phyloP scores from a whole-genome alignment of 306 rosid species.

The cucumber (Cucumis sativus) region DNA sequence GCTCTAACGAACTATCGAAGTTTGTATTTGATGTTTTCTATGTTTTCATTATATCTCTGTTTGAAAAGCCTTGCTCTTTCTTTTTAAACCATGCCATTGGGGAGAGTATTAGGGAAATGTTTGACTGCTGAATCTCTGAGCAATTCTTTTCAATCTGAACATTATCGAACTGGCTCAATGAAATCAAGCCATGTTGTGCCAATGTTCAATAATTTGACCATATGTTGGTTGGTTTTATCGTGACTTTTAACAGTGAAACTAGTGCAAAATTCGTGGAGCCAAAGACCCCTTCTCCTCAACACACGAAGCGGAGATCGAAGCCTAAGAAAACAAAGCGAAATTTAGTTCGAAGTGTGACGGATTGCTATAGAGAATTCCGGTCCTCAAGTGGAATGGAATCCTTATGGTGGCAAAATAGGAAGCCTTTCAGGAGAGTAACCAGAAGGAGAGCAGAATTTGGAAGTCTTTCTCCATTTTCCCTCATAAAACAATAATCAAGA shows the following conservation, averaged over 20 bases:
- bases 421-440: slow-evolving; percentile 73
- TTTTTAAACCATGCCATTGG: neutral
- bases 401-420: slow-evolving; percentile 75
- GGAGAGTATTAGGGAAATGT: neutral
- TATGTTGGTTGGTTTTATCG: neutral
- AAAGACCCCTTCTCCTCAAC: slow-evolving; percentile 71
- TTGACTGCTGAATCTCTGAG: neutral
- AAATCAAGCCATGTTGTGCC: neutral
- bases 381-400: slow-evolving; percentile 39
- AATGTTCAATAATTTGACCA: neutral
- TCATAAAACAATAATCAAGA: slow-evolving; percentile 19
- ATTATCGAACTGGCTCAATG: neutral
- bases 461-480: slow-evolving; percentile 42
- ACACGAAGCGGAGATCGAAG: slow-evolving; percentile 43
- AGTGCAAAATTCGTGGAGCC: slow-evolving; percentile 56
- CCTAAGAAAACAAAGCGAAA: slow-evolving; percentile 24
- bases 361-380: slow-evolving; percentile 19
- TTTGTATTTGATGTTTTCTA: neutral
- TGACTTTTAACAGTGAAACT: slow-evolving; percentile 35
- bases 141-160: neutral
- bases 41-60: neutral
- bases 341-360: slow-evolving; percentile 15
- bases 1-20: no score
- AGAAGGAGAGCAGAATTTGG: slow-evolving; percentile 55
- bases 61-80: neutral